Percentiles rank a stretch among this genome's conserved stretches.
Evolutionary conservation across 257 asterid species (phyloP).

Genomic region (Leptodermis oblonga): DNA sequence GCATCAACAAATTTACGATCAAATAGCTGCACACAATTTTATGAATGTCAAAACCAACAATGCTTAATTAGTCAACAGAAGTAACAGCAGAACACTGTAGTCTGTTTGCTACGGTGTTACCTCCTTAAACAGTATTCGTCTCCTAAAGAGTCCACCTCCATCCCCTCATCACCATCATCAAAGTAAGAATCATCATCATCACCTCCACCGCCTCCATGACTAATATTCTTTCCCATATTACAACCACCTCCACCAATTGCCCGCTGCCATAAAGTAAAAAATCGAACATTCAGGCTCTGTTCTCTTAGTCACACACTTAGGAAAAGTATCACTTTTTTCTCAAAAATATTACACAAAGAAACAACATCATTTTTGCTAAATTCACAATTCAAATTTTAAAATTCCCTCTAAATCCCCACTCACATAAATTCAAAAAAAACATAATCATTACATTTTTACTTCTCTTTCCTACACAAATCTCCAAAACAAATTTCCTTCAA

Average conservation of each 20-base stretch:
- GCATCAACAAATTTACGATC: constrained; percentile 95
- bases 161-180: constrained; percentile 96
- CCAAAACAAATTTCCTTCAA: too few relatives aligned
- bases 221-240: constrained; percentile 75
- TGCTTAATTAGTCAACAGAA: background rate
- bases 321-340: too few relatives aligned
- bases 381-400: too few relatives aligned
- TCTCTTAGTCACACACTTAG: too few relatives aligned
- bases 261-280: constrained; percentile 45
- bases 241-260: constrained; percentile 94
- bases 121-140: constrained; percentile 78
- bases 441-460: too few relatives aligned
- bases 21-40: constrained; percentile 44
- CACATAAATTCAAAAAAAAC: too few relatives aligned
- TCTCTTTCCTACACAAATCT: too few relatives aligned
- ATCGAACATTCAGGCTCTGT: constrained; percentile 2
- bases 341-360: too few relatives aligned
- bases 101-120: constrained; percentile 30
- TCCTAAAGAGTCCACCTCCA: constrained; percentile 88
- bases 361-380: too few relatives aligned
- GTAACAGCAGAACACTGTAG: background rate
- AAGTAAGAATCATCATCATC: constrained; percentile 98
- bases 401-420: too few relatives aligned
- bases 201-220: constrained; percentile 95
- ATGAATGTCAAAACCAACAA: background rate